A percentile compares a stretch with the other conserved stretches of the same genome.
phyloP scores from a whole-genome alignment of 2,329 filamentous ascomycete species.

The Aureobasidium namibiae region DNA sequence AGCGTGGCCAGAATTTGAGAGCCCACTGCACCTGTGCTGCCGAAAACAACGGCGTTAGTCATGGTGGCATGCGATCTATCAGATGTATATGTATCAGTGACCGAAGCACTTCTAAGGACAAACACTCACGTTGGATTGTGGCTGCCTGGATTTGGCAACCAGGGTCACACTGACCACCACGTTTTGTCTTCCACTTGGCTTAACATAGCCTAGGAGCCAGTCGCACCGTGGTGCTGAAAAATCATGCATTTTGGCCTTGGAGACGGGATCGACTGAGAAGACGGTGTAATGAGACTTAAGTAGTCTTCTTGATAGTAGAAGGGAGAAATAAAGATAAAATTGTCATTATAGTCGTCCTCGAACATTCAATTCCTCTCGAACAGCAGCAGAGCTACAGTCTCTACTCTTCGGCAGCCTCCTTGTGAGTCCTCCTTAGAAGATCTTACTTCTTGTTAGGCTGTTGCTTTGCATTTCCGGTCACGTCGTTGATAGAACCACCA shows the following conservation, averaged over 20 bases:
- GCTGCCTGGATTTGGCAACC: neutral
- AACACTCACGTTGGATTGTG: neutral
- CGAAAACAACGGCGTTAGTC: slow-evolving; percentile 17
- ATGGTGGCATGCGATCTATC: neutral
- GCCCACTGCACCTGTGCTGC: slow-evolving; percentile 18
- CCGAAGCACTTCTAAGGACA: no score
- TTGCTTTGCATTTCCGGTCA: slow-evolving; percentile 5
- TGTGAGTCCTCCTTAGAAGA: neutral
- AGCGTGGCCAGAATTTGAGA: slow-evolving; percentile 17
- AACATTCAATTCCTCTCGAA: neutral
- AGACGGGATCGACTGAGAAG: no score
- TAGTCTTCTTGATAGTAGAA: no score
- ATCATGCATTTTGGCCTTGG: no score
- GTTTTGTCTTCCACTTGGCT: no score
- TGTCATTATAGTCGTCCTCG: neutral
- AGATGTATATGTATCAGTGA: neutral
- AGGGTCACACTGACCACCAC: neutral
- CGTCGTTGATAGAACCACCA: neutral
- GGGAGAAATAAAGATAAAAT: neutral
- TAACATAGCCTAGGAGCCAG: no score
- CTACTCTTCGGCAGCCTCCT: neutral
- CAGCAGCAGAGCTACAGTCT: neutral
- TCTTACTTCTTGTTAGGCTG: neutral
- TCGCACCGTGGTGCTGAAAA: no score
- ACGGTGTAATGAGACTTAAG: neutral